phyloP scores from a whole-genome alignment of 768 basidiomycete genomes.

The Paxillus ammoniavirescens region DNA sequence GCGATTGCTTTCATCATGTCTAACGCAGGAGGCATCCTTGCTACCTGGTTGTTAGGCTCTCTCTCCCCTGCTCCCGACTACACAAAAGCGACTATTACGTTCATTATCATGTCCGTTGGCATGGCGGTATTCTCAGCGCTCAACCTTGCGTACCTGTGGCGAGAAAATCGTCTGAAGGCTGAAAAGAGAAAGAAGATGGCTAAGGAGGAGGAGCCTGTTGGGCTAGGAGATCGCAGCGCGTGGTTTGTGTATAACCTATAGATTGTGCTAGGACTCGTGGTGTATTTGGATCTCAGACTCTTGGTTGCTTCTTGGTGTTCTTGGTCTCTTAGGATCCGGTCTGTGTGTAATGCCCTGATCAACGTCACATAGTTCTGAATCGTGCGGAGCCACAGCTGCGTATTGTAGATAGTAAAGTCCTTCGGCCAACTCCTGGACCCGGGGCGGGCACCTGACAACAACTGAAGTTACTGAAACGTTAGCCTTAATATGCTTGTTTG shows the following conservation, averaged over 20 bases:
- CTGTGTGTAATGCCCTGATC: too few relatives aligned
- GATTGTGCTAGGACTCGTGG: neutral
- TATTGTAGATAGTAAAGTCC: too few relatives aligned
- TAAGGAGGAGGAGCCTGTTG: slow-evolving; percentile 36
- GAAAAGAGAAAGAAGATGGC: slow-evolving; percentile 29
- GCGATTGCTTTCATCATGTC: slow-evolving; percentile 58
- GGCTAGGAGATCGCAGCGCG: slow-evolving; percentile 49
- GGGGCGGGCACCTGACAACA: too few relatives aligned
- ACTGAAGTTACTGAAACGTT: too few relatives aligned
- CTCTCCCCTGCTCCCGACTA: slow-evolving; percentile 51
- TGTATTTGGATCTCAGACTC: neutral
- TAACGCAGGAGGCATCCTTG: slow-evolving; percentile 59
- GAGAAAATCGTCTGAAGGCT: slow-evolving; percentile 47
- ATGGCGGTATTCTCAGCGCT: slow-evolving; percentile 36
- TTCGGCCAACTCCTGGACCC: too few relatives aligned
- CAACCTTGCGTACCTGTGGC: slow-evolving; percentile 41
- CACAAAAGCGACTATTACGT: slow-evolving; percentile 41
- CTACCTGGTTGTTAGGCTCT: slow-evolving; percentile 56
- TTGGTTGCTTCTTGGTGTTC: too few relatives aligned
- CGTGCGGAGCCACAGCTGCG: too few relatives aligned
- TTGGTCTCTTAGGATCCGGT: too few relatives aligned
- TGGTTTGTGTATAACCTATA: slow-evolving; percentile 55
- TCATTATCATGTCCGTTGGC: slow-evolving; percentile 36
- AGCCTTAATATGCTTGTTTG: too few relatives aligned
- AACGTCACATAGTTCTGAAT: too few relatives aligned